Percentiles rank a stretch among this genome's conserved stretches.
Conservation (phyloP, 495 filamentous ascomycete genomes). For the Penicillium turbatum region DNA sequence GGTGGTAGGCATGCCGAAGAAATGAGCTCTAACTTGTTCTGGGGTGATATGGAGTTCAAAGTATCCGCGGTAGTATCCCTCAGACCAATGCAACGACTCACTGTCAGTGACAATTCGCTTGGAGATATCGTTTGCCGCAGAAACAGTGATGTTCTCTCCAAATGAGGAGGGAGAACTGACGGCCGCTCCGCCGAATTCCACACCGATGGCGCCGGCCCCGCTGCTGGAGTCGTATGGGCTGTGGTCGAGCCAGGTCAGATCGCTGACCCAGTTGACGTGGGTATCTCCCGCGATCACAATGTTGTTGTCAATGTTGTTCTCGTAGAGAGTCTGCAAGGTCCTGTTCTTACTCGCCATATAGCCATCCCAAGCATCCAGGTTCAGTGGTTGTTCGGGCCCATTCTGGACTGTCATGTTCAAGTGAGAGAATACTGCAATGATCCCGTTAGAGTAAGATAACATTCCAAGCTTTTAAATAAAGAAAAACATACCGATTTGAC, state of each 20-base stretch:
- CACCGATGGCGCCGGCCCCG: slow-evolving; percentile 56
- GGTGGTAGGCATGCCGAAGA: slow-evolving; percentile 35
- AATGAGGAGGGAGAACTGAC: slow-evolving; percentile 54
- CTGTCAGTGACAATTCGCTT: slow-evolving; percentile 33
- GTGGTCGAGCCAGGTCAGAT: slow-evolving; percentile 60
- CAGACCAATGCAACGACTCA: slow-evolving; percentile 62
- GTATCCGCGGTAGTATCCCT: slow-evolving; percentile 63
- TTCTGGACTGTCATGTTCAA: slow-evolving; percentile 5
- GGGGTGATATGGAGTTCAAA: slow-evolving; percentile 50
- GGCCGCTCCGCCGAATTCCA: slow-evolving; percentile 63
- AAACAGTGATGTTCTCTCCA: slow-evolving; percentile 40
- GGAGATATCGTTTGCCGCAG: slow-evolving; percentile 36
- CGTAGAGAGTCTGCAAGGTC: slow-evolving; percentile 54
- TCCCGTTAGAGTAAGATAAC: slow-evolving; percentile 3
- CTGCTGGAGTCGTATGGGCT: slow-evolving; percentile 52
- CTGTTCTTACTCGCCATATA: slow-evolving; percentile 61
- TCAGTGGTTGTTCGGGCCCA: slow-evolving; percentile 7
- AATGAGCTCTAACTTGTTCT: slow-evolving; percentile 28
- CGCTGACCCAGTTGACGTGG: slow-evolving; percentile 56
- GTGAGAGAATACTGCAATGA: slow-evolving; percentile 7
- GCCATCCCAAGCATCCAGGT: slow-evolving; percentile 44
- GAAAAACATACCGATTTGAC: slow-evolving; percentile 4
- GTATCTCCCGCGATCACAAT: slow-evolving; percentile 63
- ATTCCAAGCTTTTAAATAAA: slow-evolving; percentile 1
- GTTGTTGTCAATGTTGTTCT: slow-evolving; percentile 61